Evolutionary conservation across 2,329 filamentous ascomycete genomes (phyloP), one percentile per base, ranked within the genome.

Genomic region (Hymenoscyphus repandus): DNA sequence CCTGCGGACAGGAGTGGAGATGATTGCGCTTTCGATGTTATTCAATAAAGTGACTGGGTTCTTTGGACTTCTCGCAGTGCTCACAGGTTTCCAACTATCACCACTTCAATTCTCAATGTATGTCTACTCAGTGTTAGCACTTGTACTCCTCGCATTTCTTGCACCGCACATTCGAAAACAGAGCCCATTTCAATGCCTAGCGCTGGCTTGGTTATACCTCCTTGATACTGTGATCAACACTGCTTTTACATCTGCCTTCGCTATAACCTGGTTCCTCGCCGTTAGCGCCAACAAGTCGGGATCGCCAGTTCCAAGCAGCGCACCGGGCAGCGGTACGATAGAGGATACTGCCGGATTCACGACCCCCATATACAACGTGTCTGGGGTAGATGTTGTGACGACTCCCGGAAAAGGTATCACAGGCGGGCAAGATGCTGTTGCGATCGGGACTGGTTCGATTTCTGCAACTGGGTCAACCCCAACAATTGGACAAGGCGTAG

Each of bases 41-140:
- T 85, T 96, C 72, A 96, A 96, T 77, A 96, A 96, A 70, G 81
- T 91, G 59, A 92, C 89, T 45, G 91, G 90, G 51, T 76, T 96
- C 60, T 96, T 95, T 70, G 91, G 91, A 58, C 77, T 96, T 39
- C 84, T 96, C 60, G 90, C 91, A 52, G 80, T 96, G 60, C 75
- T 96, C 58, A 95, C 91, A 20, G 92, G 92, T 66, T 90, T 88
- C 69, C 76, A 85, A 60, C 82, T 96, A 56, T 91, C 89, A 48
- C 77, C 83, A 30, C 78, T 93, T 20, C 92, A 96, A 70, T 78
- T 96, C 51, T 88, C 86, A 51, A 93, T 95, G 77, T 96, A 96
- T 75, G 77, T 95, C 44, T 95, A 95, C 76, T 93, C 88, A 22
- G 77, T 93, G 54, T 62, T 80, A 56, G 79, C 87, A 27, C 81